phyloP scores from a whole-genome alignment of 2,329 filamentous ascomycete genomes.

The Cercospora sp. region DNA sequence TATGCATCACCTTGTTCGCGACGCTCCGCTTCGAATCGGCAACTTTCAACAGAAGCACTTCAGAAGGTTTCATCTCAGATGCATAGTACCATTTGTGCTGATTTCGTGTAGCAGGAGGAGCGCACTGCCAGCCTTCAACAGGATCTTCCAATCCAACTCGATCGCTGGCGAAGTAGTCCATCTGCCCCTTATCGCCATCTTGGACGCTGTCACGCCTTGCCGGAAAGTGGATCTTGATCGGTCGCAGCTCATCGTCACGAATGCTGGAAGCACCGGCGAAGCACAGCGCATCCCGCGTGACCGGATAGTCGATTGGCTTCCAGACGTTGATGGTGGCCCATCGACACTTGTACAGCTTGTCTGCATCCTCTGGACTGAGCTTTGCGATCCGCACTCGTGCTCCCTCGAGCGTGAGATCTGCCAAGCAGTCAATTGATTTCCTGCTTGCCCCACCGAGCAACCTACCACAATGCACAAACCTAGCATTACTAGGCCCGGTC shows the following conservation, averaged over 20 bases:
- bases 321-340: not conserved
- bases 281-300: not conserved
- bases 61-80: not conserved
- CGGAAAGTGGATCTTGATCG: not conserved
- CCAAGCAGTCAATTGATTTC: too few relatives aligned
- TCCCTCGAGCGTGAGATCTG: not conserved
- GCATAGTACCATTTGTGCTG: not conserved
- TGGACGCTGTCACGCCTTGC: too few relatives aligned
- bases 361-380: not conserved
- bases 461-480: not conserved
- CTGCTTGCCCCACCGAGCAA: too few relatives aligned
- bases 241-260: not conserved
- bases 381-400: not conserved
- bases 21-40: not conserved
- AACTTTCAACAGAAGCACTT: not conserved
- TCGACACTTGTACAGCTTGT: not conserved
- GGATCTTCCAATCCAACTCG: too few relatives aligned
- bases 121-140: not conserved
- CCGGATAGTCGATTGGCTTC: not conserved
- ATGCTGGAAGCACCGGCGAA: not conserved
- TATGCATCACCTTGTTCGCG: not conserved
- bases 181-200: too few relatives aligned
- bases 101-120: not conserved
- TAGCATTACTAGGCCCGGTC: not conserved
- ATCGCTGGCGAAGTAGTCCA: too few relatives aligned